These are phyloP conservation scores for Stephanodiscus minutulus DNA, from an alignment of 108 stramenopile genomes.

Conservation along the genomic window DNA sequence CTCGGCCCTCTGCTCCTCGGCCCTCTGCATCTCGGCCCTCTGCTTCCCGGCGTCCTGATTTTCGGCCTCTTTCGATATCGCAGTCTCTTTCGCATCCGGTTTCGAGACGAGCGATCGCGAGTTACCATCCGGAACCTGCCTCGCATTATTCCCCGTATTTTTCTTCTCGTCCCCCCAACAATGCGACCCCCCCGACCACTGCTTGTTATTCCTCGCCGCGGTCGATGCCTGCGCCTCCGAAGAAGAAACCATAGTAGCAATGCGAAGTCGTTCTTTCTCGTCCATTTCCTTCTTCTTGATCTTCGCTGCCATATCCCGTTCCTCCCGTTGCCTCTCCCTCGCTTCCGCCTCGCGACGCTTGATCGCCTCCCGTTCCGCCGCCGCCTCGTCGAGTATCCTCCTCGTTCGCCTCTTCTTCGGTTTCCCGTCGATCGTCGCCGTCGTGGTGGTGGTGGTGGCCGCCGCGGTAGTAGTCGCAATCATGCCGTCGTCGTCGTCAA, in stretches of 20 bases:
- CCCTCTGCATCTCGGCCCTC: background rate
- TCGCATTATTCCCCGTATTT: background rate
- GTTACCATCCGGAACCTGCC: background rate
- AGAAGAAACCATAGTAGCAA: no score
- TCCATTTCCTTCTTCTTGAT: conserved; percentile 12
- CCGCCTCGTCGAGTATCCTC: conserved; percentile 31
- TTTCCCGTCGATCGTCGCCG: background rate
- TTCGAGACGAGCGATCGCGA: background rate
- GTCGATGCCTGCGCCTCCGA: background rate
- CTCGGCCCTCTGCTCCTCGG: background rate
- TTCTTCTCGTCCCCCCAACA: no score
- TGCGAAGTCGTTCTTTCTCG: background rate
- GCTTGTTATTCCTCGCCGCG: conserved; percentile 2
- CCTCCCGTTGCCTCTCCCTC: conserved; percentile 29
- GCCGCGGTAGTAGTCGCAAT: no score
- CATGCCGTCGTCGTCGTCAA: background rate
- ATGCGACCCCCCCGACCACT: no score
- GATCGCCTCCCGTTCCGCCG: conserved; percentile 27
- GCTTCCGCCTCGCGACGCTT: conserved; percentile 21
- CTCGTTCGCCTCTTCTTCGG: background rate
- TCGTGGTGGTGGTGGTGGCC: no score
- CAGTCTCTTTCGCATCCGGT: background rate
- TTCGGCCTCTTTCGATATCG: background rate
- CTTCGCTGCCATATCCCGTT: conserved; percentile 12
- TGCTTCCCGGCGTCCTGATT: background rate